Evolutionary conservation across 2,329 filamentous ascomycete species (phyloP), one percentile per base, ranked within the genome.

Genomic region (Daldinia sp.): DNA sequence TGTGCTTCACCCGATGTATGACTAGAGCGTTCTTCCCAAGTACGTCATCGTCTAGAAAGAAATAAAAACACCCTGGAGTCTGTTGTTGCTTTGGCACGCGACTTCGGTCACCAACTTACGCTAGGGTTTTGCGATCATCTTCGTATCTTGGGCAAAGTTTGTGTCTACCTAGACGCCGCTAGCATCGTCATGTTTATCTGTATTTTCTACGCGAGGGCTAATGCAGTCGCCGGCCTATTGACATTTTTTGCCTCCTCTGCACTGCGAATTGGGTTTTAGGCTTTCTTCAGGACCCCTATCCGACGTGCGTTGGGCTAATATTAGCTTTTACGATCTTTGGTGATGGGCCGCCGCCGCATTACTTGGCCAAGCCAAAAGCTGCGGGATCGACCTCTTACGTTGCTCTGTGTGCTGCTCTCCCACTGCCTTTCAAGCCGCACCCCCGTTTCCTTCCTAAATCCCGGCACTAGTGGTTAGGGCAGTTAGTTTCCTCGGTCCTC

Each of bases 1-100:
- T 19, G 29, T 65, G 51, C 52, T 52, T 61, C 58, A 56, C 63
- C 64, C 52, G 58, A 67, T 63, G 58, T 62, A 67, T 49, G 17
- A 56, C 53, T 61, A 62, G 17, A 56, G 37, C 43, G 43, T 58
- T n/a, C 45, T 27, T 56, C 47, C 32, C 51, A 60, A 63, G 52
- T 63, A 56, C 59, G 56, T 61, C 64, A 67, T 63, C 64, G 65
- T 63, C 51, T 45, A 43, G 27, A 39, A 25, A 47, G 34, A 63
- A 58, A 30, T 21, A 21, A 58, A 21, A 54, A 63, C 60, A 57
- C 49, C 56, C 52, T 21, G 25, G 23, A 21, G 34, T 48, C n/a
- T 43, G 8, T 48, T 48, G 29, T 47, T 48, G 27, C 30, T 25
- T 25, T 21, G 34, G 15, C 23, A 66, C 61, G 39, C 56, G 19